Base-by-base conservation (phyloP, 1,284 basidiomycete genomes). In the Schizophyllum commune region DNA sequence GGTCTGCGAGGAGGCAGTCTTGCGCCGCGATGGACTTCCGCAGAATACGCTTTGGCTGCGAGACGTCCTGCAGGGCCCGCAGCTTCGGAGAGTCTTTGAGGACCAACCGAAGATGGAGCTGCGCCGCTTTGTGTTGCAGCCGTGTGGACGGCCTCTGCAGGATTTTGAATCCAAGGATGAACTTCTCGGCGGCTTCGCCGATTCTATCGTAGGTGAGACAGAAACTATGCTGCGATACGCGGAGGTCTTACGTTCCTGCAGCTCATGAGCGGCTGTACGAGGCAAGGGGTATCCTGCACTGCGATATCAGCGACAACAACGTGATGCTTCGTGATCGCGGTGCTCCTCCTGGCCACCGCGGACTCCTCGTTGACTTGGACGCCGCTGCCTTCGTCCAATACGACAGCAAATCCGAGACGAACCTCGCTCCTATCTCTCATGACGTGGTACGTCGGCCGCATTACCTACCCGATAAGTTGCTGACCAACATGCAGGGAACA, bases 341-440 rank as follows among this genome's bases (percentile, higher is more conserved):
- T n/a, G n/a, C 55, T 20, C n/a, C 60, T 13, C 17, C 7, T 5
- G 33, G 19, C 32, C 58, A 55, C 19, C 59, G 58, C 8, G 61
- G 61, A 4, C n/a, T 62, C 2, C 52, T 62, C n/a, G 60, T 62
- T n/a, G 61, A 62, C 33, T 6, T 59, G 15, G 61, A 62, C 27
- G 52, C 57, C 34, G 53, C 61, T 4, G 51, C 27, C 27, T 27
- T 27, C 5, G 27, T 27, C 27, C 27, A 27, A 27, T 27, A 52
- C 15, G 33, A 60, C 1, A 17, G 52, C 1, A 19, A 58, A 6
- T 53, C 15, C 52, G 39, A 51, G 15, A 27, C 27, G 27, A 27
- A 27, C 5, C 27, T 27, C 27, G 27, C 27, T 2, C 27, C 27
- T 27, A 27, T 27, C 27, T 27, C 27, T 27, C 27, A 27, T 5